Evolutionary conservation across 179 eudicot genomes (phyloP).

Genomic region (Camellia oleifera): DNA sequence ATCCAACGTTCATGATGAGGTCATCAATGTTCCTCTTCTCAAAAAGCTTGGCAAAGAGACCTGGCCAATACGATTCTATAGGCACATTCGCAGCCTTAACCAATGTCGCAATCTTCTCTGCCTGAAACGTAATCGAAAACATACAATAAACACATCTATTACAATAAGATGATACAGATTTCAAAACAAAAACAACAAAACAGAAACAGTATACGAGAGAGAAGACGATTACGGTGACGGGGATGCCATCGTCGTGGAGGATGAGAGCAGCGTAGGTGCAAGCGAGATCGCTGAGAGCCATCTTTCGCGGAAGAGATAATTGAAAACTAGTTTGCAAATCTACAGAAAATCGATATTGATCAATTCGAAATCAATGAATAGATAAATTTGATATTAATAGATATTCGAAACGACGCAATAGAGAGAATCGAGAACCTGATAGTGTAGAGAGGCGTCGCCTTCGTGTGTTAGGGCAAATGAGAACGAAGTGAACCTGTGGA

Average conservation of each 20-base stretch:
- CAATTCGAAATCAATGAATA: background rate
- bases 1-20: constrained; percentile 58
- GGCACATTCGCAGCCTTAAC: constrained; percentile 53
- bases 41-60: constrained; percentile 65
- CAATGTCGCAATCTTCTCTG: constrained; percentile 57
- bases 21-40: constrained; percentile 65
- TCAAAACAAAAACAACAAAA: background rate
- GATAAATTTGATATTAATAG: too few relatives aligned
- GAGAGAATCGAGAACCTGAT: background rate
- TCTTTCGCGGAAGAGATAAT: constrained; percentile 11
- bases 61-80: constrained; percentile 71
- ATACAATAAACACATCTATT: background rate
- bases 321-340: background rate
- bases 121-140: constrained; percentile 28
- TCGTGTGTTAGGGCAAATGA: background rate
- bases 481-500: too few relatives aligned
- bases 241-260: constrained; percentile 68
- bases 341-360: background rate
- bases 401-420: background rate
- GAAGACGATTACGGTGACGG: constrained; percentile 48
- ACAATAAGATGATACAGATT: background rate
- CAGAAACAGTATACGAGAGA: background rate
- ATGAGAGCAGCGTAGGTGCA: constrained; percentile 66
- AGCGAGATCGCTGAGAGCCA: constrained; percentile 56
- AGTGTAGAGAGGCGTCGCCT: background rate